Conservation (phyloP, 768 basidiomycete genomes). For the Tephrocybe sp. region DNA sequence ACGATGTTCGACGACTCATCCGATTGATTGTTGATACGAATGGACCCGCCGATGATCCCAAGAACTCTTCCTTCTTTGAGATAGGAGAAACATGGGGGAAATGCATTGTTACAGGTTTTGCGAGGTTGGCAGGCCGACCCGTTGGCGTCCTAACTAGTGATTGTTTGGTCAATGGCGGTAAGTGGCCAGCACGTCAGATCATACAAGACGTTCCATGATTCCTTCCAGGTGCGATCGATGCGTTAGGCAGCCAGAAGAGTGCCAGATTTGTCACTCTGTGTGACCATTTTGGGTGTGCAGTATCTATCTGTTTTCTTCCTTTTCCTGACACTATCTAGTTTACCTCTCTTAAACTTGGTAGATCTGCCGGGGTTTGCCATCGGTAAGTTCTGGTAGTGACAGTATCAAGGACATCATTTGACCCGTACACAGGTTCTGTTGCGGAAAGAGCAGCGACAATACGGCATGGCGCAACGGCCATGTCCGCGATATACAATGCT, state of each 20-base stretch:
- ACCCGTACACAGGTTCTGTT: constrained; percentile 4
- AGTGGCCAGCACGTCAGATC: neutral
- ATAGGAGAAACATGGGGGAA: constrained; percentile 36
- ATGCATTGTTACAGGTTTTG: constrained; percentile 37
- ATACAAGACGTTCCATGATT: neutral
- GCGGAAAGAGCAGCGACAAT: constrained; percentile 39
- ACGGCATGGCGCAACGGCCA: constrained; percentile 35
- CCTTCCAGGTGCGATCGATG: constrained; percentile 34
- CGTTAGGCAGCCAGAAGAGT: constrained; percentile 38
- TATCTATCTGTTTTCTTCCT: neutral
- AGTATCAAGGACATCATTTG: neutral
- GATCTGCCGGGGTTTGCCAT: constrained; percentile 41
- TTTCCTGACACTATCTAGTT: constrained; percentile 15
- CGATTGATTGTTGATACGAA: constrained; percentile 29
- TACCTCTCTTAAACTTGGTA: constrained; percentile 39
- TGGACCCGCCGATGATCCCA: constrained; percentile 11
- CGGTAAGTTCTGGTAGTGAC: constrained; percentile 19
- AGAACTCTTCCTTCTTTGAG: constrained; percentile 31
- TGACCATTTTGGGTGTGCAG: constrained; percentile 37
- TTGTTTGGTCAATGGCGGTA: constrained; percentile 37
- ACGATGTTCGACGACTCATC: constrained; percentile 35
- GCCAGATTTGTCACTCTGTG: constrained; percentile 36
- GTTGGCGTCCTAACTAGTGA: constrained; percentile 37
- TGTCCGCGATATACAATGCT: constrained; percentile 36
- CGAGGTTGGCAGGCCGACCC: constrained; percentile 32